phyloP scores from a whole-genome alignment of 2,329 filamentous ascomycete genomes.

The Fusarium torreyae region DNA sequence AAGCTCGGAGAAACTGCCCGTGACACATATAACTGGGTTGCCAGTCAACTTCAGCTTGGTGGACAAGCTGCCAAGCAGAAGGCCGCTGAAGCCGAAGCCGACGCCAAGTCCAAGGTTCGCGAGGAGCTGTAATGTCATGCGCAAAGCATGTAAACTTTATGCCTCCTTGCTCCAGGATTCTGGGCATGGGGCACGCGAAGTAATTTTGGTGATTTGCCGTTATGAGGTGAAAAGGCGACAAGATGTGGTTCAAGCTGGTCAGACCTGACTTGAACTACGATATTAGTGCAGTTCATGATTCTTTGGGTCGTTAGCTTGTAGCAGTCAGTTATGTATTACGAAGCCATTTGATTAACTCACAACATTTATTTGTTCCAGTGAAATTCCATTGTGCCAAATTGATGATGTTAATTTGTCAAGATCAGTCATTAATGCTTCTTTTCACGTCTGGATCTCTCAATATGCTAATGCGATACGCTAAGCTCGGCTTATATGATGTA shows the following conservation, averaged over 20 bases:
- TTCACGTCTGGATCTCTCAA: no score
- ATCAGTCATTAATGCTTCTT: no score
- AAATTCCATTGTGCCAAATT: no score
- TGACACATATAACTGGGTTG: constrained; percentile 67
- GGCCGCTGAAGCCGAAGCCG: constrained; percentile 55
- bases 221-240: constrained; percentile 4
- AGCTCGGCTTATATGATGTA: no score
- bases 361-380: not conserved
- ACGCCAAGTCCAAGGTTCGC: constrained; percentile 57
- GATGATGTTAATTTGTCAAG: no score
- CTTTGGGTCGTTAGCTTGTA: constrained; percentile 29
- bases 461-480: no score
- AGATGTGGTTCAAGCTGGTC: not conserved
- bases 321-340: constrained; percentile 41
- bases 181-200: not conserved
- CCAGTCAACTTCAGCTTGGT: constrained; percentile 64
- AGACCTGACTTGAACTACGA: not conserved
- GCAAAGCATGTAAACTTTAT: not conserved
- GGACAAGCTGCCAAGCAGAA: constrained; percentile 65
- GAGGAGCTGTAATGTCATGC: constrained; percentile 63
- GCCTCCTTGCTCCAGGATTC: not conserved
- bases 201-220: not conserved
- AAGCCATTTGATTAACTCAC: constrained; percentile 22
- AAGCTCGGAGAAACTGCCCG: constrained; percentile 69
- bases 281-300: constrained; percentile 9